phyloP scores from a whole-genome alignment of 2,329 filamentous ascomycete species.

The Cytospora piceae region DNA sequence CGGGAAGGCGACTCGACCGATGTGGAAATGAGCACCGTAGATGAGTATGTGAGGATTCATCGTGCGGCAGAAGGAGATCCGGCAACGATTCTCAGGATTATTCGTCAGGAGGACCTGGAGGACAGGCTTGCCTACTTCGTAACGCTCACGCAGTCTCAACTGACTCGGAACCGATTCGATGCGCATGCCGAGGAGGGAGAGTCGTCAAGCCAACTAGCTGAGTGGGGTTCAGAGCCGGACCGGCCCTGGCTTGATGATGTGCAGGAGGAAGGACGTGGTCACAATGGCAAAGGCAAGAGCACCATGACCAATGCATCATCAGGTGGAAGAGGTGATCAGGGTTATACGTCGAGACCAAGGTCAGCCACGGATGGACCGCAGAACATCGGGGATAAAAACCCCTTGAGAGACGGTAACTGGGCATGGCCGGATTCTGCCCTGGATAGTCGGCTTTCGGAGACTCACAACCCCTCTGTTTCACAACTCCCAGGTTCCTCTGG shows the following conservation, averaged over 20 bases:
- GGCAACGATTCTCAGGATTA: constrained; percentile 61
- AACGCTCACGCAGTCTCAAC: constrained; percentile 50
- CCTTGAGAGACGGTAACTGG: constrained; percentile 65
- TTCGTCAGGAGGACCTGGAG: constrained; percentile 62
- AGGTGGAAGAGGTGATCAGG: constrained; percentile 24
- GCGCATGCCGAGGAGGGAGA: constrained; percentile 11
- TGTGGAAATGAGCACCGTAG: constrained; percentile 38
- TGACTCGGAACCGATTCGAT: constrained; percentile 31
- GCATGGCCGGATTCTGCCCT: constrained; percentile 48
- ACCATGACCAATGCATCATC: constrained; percentile 1
- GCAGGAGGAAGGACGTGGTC: constrained; percentile 16
- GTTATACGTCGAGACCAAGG: constrained; percentile 47
- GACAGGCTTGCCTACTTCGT: constrained; percentile 65
- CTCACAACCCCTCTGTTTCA: neutral
- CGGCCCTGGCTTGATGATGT: constrained; percentile 28
- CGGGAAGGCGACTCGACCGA: neutral
- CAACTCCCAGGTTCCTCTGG: neutral
- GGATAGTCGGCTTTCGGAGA: constrained; percentile 14
- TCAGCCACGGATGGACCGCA: constrained; percentile 62
- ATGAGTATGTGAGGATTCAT: constrained; percentile 59
- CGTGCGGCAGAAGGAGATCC: constrained; percentile 63
- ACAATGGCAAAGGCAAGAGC: constrained; percentile 26
- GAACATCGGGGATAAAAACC: constrained; percentile 48
- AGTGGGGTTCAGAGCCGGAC: constrained; percentile 22
- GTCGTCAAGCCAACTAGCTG: constrained; percentile 13